Base-by-base conservation (phyloP, 2,329 filamentous ascomycete genomes). In the Aspergillus alliaceus region DNA sequence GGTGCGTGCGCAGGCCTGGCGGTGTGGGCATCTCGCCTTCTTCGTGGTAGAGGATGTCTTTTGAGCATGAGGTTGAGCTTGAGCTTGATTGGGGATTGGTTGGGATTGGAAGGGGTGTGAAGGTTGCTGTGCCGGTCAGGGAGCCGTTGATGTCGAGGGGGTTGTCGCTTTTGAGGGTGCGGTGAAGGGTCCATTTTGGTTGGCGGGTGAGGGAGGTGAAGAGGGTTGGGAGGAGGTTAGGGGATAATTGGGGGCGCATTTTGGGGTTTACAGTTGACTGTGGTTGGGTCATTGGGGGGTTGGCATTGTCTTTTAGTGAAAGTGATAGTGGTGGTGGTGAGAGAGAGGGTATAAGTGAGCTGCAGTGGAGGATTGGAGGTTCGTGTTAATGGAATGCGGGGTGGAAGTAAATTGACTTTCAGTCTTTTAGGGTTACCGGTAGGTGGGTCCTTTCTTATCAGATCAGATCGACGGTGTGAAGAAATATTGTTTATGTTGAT, bases 21-120 rank as follows among this genome's bases (percentile, higher is more conserved):
- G 62, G 59, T n/a, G 55, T 59, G 14, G 71, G 69, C 59, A 79
- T 73, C 47, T 75, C 70, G 53, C 77, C 77, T 60, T 76, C 70
- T 65, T 79, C 77, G 58, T 65, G 71, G 58, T 79, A 79, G 12
- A 78, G 64, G 56, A 77, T 68, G 54, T 75, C 69, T 46, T 61
- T 59, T 48, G 65, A 25, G n/a, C n/a, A n/a, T n/a, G n/a, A n/a
- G n/a, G n/a, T n/a, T n/a, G n/a, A n/a, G n/a, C n/a, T n/a, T n/a
- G n/a, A n/a, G n/a, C n/a, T 58, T 42, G 47, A 64, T 56, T 57
- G 61, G 6, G 46, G 47, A 47, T 25, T n/a, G n/a, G 47, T 29
- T 1, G 46, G 4, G 22, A 9, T 7, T 22, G 15, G 57, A 12
- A 69, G 62, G 3, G 61, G 63, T 1, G 66, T 70, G 61, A 79